A percentile compares a stretch with the other conserved stretches of the same genome.
These are phyloP conservation scores for Suillus paluster DNA, from an alignment of 768 basidiomycete genomes.

Conservation along the genomic window DNA sequence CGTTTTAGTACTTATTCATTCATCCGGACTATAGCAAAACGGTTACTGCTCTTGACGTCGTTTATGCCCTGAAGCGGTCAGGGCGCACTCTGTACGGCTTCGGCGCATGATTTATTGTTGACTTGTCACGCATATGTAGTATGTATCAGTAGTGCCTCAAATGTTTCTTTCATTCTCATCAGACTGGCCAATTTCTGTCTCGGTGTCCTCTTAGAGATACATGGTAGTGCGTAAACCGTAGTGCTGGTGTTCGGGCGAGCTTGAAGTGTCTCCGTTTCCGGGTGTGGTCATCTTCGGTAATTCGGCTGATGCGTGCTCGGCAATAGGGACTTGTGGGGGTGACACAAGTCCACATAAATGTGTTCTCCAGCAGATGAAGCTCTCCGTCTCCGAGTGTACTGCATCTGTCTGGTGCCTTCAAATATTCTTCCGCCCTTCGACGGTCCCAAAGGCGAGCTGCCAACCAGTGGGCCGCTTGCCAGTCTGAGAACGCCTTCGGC, in stretches of 20 bases:
- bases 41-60: constrained; percentile 86
- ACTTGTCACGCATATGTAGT: background rate
- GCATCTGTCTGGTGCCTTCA: constrained; percentile 16
- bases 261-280: background rate
- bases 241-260: background rate
- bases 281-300: constrained; percentile 1
- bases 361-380: constrained; percentile 54
- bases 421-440: constrained; percentile 3
- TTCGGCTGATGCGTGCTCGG: constrained; percentile 6
- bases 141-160: background rate
- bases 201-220: background rate
- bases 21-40: constrained; percentile 57
- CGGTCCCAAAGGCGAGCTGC: constrained; percentile 17
- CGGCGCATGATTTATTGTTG: constrained; percentile 54
- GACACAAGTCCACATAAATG: constrained; percentile 11
- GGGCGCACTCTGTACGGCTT: constrained; percentile 86
- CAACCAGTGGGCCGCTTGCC: constrained; percentile 8
- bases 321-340: background rate
- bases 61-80: constrained; percentile 74
- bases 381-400: constrained; percentile 40
- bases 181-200: background rate
- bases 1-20: background rate
- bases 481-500: background rate
- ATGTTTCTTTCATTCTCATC: background rate
- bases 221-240: background rate